A percentile compares a stretch with the other conserved stretches of the same genome.
Evolutionary conservation across 2,329 filamentous ascomycete genomes (phyloP).

Genomic region (Fusarium coffeatum): DNA sequence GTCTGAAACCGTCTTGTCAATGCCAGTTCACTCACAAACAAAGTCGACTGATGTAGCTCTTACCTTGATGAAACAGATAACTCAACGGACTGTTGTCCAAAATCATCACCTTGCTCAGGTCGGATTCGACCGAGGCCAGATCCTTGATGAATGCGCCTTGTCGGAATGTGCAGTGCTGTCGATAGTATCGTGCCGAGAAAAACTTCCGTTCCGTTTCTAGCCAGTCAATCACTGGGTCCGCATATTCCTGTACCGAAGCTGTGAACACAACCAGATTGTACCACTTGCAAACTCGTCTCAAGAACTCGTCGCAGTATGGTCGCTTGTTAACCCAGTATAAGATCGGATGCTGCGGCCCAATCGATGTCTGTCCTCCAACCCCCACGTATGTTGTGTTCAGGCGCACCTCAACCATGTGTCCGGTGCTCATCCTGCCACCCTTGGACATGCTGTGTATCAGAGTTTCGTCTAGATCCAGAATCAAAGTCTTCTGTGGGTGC

Average conservation of each 20-base stretch:
- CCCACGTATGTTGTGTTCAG: conserved; percentile 78
- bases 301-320: conserved; percentile 95
- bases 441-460: conserved; percentile 98
- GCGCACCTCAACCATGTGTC: conserved; percentile 98
- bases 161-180: conserved; percentile 95
- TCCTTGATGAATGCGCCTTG: conserved; percentile 99
- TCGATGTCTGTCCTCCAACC: conserved; percentile 71
- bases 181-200: conserved; percentile 92
- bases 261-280: conserved; percentile 98
- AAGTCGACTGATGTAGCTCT: conserved; percentile 48
- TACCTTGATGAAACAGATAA: conserved; percentile 98
- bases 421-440: conserved; percentile 92
- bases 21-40: not conserved
- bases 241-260: conserved; percentile 97
- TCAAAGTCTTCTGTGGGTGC: conserved; percentile 87
- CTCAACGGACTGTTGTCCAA: conserved; percentile 98
- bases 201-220: conserved; percentile 96
- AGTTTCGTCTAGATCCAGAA: conserved; percentile 96
- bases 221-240: conserved; percentile 99
- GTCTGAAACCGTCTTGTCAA: conserved; percentile 65
- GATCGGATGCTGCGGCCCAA: conserved; percentile 86
- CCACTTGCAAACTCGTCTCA: conserved; percentile 94
- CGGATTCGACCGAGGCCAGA: conserved; percentile 92
- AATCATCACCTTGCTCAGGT: conserved; percentile 98
- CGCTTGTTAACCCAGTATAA: conserved; percentile 99